These are phyloP conservation scores for Porogramme epimiltina DNA, from an alignment of 1,284 basidiomycete species.

Conservation along the genomic window DNA sequence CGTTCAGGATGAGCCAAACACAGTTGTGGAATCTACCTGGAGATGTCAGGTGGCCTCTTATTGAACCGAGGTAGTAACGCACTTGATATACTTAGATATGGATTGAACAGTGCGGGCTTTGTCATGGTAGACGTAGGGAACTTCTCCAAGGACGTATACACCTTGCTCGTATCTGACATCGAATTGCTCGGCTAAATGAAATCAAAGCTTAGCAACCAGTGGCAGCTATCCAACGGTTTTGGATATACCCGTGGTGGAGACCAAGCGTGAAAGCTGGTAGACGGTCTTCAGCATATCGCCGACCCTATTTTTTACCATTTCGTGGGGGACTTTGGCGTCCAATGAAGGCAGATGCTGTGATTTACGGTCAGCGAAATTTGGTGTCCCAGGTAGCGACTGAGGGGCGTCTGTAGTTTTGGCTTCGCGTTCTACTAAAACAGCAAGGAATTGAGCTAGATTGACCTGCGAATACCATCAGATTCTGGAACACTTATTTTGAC, in stretches of 20 bases:
- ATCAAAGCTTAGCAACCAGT: too few species aligned
- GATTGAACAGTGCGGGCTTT: constrained; percentile 18
- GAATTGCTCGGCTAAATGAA: constrained; percentile 28
- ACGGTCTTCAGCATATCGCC: background rate
- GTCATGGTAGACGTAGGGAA: constrained; percentile 15
- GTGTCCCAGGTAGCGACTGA: background rate
- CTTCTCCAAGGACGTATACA: constrained; percentile 15
- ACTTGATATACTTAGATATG: constrained; percentile 61
- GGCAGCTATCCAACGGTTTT: too few species aligned
- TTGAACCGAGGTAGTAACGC: constrained; percentile 16
- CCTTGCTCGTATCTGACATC: constrained; percentile 27
- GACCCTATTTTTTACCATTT: background rate
- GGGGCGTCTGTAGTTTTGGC: background rate
- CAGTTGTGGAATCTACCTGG: constrained; percentile 90
- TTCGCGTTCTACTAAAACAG: constrained; percentile 2
- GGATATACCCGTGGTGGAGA: constrained; percentile 15
- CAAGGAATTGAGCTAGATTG: constrained; percentile 14
- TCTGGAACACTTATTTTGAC: background rate
- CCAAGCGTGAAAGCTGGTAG: constrained; percentile 4
- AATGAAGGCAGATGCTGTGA: too few species aligned
- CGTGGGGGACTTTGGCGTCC: too few species aligned
- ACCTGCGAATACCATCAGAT: background rate
- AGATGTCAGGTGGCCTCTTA: background rate
- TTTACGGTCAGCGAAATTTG: background rate
- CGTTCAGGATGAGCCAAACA: constrained; percentile 90